These are phyloP conservation scores for Lipomyces starkeyi DNA, from an alignment of 805 yeast species.

Conservation along the genomic window DNA sequence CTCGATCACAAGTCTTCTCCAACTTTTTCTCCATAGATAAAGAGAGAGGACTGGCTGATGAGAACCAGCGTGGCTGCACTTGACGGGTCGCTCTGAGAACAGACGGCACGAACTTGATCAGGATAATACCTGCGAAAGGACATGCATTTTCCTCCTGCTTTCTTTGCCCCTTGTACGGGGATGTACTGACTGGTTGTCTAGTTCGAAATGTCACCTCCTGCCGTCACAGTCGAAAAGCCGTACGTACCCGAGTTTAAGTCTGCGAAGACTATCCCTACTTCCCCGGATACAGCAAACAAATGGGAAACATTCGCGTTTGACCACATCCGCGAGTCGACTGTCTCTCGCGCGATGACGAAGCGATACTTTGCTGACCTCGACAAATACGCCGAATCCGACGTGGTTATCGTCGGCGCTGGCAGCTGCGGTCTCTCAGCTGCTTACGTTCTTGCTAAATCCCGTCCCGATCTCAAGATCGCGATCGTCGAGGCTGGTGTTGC, in stretches of 20 bases:
- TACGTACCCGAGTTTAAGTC: constrained; percentile 4
- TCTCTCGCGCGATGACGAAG: constrained; percentile 78
- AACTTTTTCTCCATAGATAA: neutral
- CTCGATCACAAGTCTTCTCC: neutral
- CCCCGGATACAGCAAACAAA: constrained; percentile 46
- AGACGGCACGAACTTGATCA: constrained; percentile 54
- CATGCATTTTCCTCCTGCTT: constrained; percentile 42
- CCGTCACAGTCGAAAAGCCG: constrained; percentile 28
- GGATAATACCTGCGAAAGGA: constrained; percentile 54
- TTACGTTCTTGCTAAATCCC: constrained; percentile 69
- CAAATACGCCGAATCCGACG: constrained; percentile 74
- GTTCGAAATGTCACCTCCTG: constrained; percentile 36
- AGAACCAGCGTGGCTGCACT: neutral
- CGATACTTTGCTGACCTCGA: constrained; percentile 76
- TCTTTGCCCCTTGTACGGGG: neutral
- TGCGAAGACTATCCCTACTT: constrained; percentile 39
- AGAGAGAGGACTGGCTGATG: constrained; percentile 5
- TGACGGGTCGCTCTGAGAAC: constrained; percentile 46
- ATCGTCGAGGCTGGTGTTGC: constrained; percentile 76
- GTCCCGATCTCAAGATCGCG: constrained; percentile 78
- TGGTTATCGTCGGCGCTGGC: constrained; percentile 79
- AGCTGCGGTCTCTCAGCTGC: constrained; percentile 79
- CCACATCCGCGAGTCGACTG: constrained; percentile 78
- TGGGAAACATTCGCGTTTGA: constrained; percentile 73
- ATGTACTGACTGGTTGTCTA: constrained; percentile 10